Base-by-base conservation (phyloP, 805 yeast species). In the Yarrowia divulgata region DNA sequence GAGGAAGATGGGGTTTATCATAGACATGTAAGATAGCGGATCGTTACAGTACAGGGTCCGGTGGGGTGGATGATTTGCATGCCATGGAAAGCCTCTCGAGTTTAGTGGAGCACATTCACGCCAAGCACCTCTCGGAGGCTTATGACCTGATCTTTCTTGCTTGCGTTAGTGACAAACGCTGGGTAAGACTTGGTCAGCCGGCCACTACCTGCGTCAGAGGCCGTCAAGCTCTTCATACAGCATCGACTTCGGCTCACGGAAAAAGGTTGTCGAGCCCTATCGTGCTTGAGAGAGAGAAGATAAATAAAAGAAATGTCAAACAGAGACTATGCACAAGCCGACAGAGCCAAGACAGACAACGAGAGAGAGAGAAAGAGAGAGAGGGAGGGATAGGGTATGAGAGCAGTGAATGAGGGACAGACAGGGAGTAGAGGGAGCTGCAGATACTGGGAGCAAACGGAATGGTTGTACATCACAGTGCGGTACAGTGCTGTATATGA, bases 181-280 rank as follows among this genome's bases (percentile, higher is more conserved):
- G 52, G 52, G 52, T 48, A 35, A 29, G 52, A 5, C 34, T 46
- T 19, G 52, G 18, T 48, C 52, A 48, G 52, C 52, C 55, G 10
- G 55, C 40, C 16, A 10, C 57, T 23, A 23, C 29, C 29, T 32
- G 57, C 57, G 40, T 50, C 58, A n/a, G 40, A 34, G 2, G 14
- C 42, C 58, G 34, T 35, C 43, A 54, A 54, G 58, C 58, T 54
- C 42, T 23, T 34, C 29, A 18, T 52, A 52, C 58, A 52, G 58
- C 34, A 23, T n/a, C 45, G 43, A 37, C 45, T 19, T 54, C 60
- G 60, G 60, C 45, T 54, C 60, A 54, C 60, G 60, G 60, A 39
- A 39, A 54, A 54, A 39, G 58, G 58, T 52, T 52, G 45, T 54
- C 39, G 60, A 54, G 58, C 43, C 57, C 57, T 54, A 35, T 34